Percentiles rank a stretch among this genome's conserved stretches.
phyloP scores from a whole-genome alignment of 768 basidiomycete genomes.

The Tricholoma saponaceum region DNA sequence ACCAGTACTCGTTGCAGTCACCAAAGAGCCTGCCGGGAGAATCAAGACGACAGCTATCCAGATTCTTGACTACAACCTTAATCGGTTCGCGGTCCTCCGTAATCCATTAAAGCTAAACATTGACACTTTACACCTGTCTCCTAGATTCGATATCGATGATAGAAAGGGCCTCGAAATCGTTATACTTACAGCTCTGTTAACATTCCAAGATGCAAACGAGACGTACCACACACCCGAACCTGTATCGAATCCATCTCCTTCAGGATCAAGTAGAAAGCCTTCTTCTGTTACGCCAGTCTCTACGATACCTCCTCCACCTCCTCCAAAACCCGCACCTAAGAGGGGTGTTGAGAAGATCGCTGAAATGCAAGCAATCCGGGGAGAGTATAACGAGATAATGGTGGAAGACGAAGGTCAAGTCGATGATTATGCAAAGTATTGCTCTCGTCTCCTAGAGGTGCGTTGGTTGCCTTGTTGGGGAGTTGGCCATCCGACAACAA shows the following conservation, averaged over 20 bases:
- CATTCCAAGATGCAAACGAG: slow-evolving; percentile 72
- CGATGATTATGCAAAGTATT: slow-evolving; percentile 68
- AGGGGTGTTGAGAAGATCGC: slow-evolving; percentile 66
- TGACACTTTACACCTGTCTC: background rate
- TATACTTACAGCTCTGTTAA: slow-evolving; percentile 69
- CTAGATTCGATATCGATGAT: slow-evolving; percentile 82
- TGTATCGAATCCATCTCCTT: background rate
- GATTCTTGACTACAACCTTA: slow-evolving; percentile 81
- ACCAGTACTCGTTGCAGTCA: slow-evolving; percentile 78
- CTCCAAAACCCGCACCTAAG: slow-evolving; percentile 61
- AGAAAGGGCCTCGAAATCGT: slow-evolving; percentile 84
- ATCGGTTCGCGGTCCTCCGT: slow-evolving; percentile 43
- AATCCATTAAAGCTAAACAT: background rate
- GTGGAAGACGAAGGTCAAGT: slow-evolving; percentile 62
- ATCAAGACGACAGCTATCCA: slow-evolving; percentile 66
- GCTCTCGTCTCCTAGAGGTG: slow-evolving; percentile 59
- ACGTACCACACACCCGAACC: slow-evolving; percentile 35
- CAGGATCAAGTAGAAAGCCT: background rate
- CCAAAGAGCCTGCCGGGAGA: slow-evolving; percentile 67
- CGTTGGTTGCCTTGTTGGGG: slow-evolving; percentile 10
- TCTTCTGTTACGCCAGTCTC: background rate
- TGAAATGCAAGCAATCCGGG: slow-evolving; percentile 62
- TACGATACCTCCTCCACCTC: slow-evolving; percentile 28
- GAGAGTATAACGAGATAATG: slow-evolving; percentile 72
- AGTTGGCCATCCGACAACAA: background rate